Conservation (phyloP, 129 eudicot genomes). For the Lactuca sativa region DNA sequence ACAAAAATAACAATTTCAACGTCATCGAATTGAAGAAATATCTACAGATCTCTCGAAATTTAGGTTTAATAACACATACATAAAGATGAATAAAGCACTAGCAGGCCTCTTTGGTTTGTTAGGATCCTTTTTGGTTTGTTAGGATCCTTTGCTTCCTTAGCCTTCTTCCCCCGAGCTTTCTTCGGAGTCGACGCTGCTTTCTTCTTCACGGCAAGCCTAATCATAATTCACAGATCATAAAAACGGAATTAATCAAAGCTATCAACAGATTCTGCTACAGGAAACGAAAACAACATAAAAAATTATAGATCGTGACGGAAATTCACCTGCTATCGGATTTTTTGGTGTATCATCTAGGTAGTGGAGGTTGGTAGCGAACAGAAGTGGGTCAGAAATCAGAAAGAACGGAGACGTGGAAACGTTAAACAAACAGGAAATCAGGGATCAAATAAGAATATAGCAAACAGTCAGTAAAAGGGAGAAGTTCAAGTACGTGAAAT, state of each 20-base stretch:
- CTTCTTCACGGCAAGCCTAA: conserved; percentile 67
- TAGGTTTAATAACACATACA: conserved; percentile 35
- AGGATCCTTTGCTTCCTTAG: conserved; percentile 68
- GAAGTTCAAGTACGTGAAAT: too few species aligned
- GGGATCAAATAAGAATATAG: too few species aligned
- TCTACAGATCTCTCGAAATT: conserved; percentile 8
- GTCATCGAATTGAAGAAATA: not conserved
- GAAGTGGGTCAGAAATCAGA: too few species aligned
- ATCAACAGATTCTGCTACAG: not conserved
- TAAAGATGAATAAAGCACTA: conserved; percentile 82
- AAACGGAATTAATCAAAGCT: not conserved
- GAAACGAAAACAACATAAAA: not conserved
- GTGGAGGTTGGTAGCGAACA: too few species aligned
- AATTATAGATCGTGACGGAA: conserved; percentile 5
- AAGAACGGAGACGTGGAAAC: too few species aligned
- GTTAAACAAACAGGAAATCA: too few species aligned
- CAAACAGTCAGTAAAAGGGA: too few species aligned
- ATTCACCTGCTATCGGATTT: conserved; percentile 41
- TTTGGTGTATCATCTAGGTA: too few species aligned
- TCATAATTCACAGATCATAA: not conserved
- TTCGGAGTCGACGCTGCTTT: conserved; percentile 33
- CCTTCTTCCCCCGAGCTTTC: conserved; percentile 50
- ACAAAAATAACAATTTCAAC: not conserved
- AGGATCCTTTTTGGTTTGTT: conserved; percentile 30
- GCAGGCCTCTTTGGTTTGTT: conserved; percentile 74